A percentile compares a stretch with the other conserved stretches of the same genome.
phyloP scores from a whole-genome alignment of 257 asterid species.

The Nicotiana benthamiana region DNA sequence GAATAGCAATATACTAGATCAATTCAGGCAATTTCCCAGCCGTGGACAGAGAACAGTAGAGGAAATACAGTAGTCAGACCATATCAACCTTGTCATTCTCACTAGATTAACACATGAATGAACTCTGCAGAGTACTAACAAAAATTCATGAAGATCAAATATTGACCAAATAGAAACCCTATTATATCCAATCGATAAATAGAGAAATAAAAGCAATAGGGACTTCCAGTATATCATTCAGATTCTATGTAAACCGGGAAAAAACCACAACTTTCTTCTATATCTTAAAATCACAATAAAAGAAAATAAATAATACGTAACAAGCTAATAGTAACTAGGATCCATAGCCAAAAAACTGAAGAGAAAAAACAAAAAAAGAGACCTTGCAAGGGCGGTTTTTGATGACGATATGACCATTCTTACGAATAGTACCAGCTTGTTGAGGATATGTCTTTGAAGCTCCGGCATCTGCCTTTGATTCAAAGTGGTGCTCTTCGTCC shows the following conservation, averaged over 20 bases:
- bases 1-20: neutral
- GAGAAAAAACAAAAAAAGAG: neutral
- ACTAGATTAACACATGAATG: neutral
- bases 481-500: constrained; percentile 45
- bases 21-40: neutral
- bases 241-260: neutral
- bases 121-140: neutral
- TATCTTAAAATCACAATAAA: neutral
- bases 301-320: neutral
- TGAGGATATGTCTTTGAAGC: constrained; percentile 39
- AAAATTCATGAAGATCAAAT: neutral
- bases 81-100: neutral
- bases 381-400: constrained; percentile 46
- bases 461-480: constrained; percentile 41
- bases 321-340: too few species aligned
- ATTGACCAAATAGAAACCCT: neutral
- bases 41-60: neutral
- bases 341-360: neutral
- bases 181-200: neutral
- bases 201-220: neutral
- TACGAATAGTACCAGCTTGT: constrained; percentile 46
- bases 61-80: neutral
- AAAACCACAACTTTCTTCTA: neutral
- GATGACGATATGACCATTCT: constrained; percentile 33
- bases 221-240: neutral